phyloP scores from a whole-genome alignment of 2,329 filamentous ascomycete genomes.

The Septoria petroselini region DNA sequence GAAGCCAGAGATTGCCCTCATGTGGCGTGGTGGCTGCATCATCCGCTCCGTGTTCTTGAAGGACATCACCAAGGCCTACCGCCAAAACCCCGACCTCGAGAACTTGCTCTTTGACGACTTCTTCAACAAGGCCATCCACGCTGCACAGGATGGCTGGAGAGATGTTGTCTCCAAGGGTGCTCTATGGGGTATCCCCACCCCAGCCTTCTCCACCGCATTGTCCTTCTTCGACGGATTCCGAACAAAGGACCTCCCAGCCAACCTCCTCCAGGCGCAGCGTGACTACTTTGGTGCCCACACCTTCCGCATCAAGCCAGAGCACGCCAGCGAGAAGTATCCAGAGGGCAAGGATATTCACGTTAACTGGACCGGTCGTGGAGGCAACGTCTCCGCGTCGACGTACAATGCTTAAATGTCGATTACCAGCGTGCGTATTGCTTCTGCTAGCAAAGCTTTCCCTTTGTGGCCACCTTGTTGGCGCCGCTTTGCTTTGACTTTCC shows the following conservation, averaged over 20 bases:
- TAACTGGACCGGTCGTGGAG: slow-evolving; percentile 99
- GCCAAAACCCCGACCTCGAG: slow-evolving; percentile 88
- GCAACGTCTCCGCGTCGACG: slow-evolving; percentile 93
- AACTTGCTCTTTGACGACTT: slow-evolving; percentile 98
- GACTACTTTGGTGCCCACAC: slow-evolving; percentile 86
- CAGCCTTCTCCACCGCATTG: slow-evolving; percentile 93
- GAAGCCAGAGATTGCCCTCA: slow-evolving; percentile 99
- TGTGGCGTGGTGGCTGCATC: slow-evolving; percentile 99
- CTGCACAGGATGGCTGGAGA: slow-evolving; percentile 85
- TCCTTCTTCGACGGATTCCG: slow-evolving; percentile 99
- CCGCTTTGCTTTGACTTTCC: slow-evolving; percentile 12
- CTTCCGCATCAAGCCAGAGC: slow-evolving; percentile 54
- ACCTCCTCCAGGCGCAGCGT: slow-evolving; percentile 96
- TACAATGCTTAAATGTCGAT: slow-evolving; percentile 78
- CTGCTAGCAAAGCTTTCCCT: slow-evolving; percentile 3
- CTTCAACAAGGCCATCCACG: slow-evolving; percentile 99
- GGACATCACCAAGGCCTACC: slow-evolving; percentile 98
- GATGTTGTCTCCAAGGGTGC: slow-evolving; percentile 88
- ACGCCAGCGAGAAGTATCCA: slow-evolving; percentile 63
- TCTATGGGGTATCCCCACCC: slow-evolving; percentile 90
- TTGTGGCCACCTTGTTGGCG: slow-evolving; percentile 13
- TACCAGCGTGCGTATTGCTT: slow-evolving; percentile 10
- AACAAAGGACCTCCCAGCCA: slow-evolving; percentile 94
- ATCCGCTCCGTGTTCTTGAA: slow-evolving; percentile 99
- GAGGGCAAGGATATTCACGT: slow-evolving; percentile 90